Conservation (phyloP, 148 eudicot genomes). For the Fallopia convolvulus region DNA sequence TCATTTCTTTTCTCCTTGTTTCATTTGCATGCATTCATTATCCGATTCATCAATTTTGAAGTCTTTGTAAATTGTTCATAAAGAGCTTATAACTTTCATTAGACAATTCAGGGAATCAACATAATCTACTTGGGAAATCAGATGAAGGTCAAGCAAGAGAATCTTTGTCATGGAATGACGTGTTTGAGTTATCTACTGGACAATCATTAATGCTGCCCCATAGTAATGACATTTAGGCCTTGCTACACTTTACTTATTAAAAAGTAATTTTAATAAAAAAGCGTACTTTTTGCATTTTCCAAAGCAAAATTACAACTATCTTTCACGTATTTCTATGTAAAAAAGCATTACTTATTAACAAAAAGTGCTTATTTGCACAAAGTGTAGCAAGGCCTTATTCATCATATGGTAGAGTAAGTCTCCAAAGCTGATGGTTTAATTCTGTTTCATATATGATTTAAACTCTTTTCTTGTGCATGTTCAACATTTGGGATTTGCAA, state of each 20-base stretch:
- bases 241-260: too few relatives aligned
- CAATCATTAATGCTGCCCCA: not conserved
- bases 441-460: not conserved
- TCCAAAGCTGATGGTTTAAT: not conserved
- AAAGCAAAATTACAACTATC: too few relatives aligned
- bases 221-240: not conserved
- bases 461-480: not conserved
- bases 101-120: not conserved
- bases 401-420: conserved; percentile 2
- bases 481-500: not conserved
- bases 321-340: too few relatives aligned
- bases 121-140: conserved; percentile 6
- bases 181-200: not conserved
- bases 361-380: too few relatives aligned
- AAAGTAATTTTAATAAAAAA: too few relatives aligned
- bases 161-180: conserved; percentile 6
- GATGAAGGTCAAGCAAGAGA: not conserved
- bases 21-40: not conserved
- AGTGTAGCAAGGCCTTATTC: too few relatives aligned
- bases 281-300: too few relatives aligned
- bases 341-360: too few relatives aligned
- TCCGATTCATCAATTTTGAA: not conserved
- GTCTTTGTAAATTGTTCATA: not conserved
- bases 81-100: not conserved
- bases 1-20: conserved; percentile 5